Evolutionary conservation across 768 basidiomycete genomes (phyloP).

Genomic region (Lentinus tigrinus): DNA sequence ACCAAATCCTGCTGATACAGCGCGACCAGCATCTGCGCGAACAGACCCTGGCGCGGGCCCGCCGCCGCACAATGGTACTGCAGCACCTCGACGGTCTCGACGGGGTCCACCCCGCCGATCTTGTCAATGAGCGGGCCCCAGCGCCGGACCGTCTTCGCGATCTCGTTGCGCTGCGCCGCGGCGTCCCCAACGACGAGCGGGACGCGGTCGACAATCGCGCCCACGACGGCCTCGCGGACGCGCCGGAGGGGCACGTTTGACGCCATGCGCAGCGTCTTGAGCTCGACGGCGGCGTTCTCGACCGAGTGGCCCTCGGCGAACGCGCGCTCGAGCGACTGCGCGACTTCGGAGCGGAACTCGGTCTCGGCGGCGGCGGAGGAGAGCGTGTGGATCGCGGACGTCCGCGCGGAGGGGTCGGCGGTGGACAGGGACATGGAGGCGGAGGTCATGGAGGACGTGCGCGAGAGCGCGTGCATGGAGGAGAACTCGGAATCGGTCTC

Average conservation of each 20-base stretch:
- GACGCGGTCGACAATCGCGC: conserved; percentile 76
- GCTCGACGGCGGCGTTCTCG: conserved; percentile 90
- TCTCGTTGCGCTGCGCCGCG: conserved; percentile 60
- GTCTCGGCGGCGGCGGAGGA: conserved; percentile 45
- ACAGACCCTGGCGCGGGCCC: conserved; percentile 59
- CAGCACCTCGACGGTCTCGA: conserved; percentile 74
- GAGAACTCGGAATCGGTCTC: conserved; percentile 37
- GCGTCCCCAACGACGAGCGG: conserved; percentile 56
- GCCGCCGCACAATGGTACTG: conserved; percentile 73
- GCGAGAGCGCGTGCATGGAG: conserved; percentile 35
- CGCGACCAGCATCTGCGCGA: conserved; percentile 81
- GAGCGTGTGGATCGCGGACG: conserved; percentile 41
- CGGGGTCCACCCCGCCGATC: conserved; percentile 81
- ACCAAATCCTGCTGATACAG: conserved; percentile 92
- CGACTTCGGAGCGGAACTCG: conserved; percentile 77
- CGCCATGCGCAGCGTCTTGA: conserved; percentile 96
- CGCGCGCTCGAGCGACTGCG: conserved; percentile 87
- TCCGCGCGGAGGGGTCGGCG: conserved; percentile 37
- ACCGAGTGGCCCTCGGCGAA: conserved; percentile 90
- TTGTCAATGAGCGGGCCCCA: conserved; percentile 85
- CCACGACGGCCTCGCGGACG: conserved; percentile 86
- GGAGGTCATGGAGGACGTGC: conserved; percentile 51
- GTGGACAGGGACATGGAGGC: conserved; percentile 39
- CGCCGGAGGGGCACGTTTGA: conserved; percentile 87
- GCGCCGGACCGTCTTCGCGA: conserved; percentile 58